Percentiles rank a stretch among this genome's conserved stretches.
Evolutionary conservation across 768 basidiomycete genomes (phyloP).

Genomic region (Suillus variegatus): DNA sequence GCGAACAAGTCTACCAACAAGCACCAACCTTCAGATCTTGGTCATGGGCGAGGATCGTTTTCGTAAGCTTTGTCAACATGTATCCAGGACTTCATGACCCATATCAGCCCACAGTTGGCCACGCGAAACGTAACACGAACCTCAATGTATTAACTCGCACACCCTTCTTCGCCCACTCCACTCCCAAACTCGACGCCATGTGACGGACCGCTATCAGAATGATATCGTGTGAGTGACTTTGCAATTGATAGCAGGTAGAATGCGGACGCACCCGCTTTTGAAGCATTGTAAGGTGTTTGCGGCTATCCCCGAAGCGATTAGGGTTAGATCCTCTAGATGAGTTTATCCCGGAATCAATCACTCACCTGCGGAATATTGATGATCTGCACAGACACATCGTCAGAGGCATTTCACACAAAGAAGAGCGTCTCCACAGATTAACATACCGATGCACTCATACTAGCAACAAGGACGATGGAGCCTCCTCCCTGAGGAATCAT

Average conservation of each 20-base stretch:
- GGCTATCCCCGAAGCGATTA: conserved; percentile 40
- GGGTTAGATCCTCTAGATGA: not conserved
- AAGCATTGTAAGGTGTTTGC: conserved; percentile 96
- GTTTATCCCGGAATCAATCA: not conserved
- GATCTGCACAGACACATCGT: conserved; percentile 48
- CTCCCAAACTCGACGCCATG: conserved; percentile 89
- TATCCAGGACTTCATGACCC: conserved; percentile 74
- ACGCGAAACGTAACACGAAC: conserved; percentile 34
- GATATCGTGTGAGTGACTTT: conserved; percentile 11
- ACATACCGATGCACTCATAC: conserved; percentile 88
- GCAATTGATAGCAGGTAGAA: not conserved
- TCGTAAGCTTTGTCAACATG: conserved; percentile 90
- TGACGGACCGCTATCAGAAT: conserved; percentile 76
- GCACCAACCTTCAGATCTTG: conserved; percentile 68
- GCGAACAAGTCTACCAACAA: not conserved
- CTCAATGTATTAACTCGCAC: conserved; percentile 85
- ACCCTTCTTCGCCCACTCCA: conserved; percentile 93
- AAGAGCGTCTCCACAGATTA: not conserved
- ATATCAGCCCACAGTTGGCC: conserved; percentile 6
- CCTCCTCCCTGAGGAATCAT: conserved; percentile 86
- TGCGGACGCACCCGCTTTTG: conserved; percentile 72
- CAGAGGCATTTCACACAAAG: conserved; percentile 15
- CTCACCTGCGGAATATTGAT: conserved; percentile 85
- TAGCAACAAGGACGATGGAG: conserved; percentile 82
- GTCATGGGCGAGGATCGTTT: conserved; percentile 75